Conservation (phyloP, 208 protist genomes). For the Leptomonas pyrrhocoris region DNA sequence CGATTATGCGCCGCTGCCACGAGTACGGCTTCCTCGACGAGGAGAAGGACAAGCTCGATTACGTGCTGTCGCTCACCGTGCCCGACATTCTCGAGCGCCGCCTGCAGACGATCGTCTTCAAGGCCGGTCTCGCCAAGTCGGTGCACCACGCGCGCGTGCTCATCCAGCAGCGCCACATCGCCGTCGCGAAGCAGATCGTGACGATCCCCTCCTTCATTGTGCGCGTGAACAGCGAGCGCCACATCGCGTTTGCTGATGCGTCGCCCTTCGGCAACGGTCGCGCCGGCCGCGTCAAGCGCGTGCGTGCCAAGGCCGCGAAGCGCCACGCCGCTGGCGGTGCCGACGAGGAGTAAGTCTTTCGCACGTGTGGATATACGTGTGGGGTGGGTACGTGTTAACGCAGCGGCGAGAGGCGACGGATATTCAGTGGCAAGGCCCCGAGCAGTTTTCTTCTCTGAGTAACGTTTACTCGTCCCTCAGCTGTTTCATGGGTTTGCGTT, state of each 20-base stretch:
- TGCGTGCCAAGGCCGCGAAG: constrained; percentile 84
- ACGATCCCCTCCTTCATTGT: constrained; percentile 99
- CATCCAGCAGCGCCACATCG: constrained; percentile 99
- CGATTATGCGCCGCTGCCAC: constrained; percentile 99
- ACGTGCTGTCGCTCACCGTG: constrained; percentile 99
- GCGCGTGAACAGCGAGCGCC: constrained; percentile 97
- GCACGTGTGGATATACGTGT: constrained; percentile 95
- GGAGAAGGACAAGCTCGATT: constrained; percentile 99
- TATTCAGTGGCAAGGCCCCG: too few relatives aligned
- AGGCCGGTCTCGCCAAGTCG: constrained; percentile 98
- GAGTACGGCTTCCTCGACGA: constrained; percentile 98
- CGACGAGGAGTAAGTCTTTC: constrained; percentile 69
- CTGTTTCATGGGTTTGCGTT: too few relatives aligned
- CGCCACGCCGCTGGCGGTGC: constrained; percentile 57
- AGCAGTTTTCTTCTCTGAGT: too few relatives aligned
- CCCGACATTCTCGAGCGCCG: constrained; percentile 99
- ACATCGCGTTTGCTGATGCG: constrained; percentile 98
- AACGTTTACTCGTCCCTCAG: too few relatives aligned
- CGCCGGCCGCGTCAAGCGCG: constrained; percentile 96
- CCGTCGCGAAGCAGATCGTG: constrained; percentile 99
- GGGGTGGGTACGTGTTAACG: too few relatives aligned
- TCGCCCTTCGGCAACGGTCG: constrained; percentile 96
- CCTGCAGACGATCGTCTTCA: constrained; percentile 99
- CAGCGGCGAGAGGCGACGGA: too few relatives aligned
- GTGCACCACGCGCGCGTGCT: constrained; percentile 99